These are phyloP conservation scores for Ceratobasidium sp. DNA, from an alignment of 1,284 basidiomycete genomes.

Conservation along the genomic window DNA sequence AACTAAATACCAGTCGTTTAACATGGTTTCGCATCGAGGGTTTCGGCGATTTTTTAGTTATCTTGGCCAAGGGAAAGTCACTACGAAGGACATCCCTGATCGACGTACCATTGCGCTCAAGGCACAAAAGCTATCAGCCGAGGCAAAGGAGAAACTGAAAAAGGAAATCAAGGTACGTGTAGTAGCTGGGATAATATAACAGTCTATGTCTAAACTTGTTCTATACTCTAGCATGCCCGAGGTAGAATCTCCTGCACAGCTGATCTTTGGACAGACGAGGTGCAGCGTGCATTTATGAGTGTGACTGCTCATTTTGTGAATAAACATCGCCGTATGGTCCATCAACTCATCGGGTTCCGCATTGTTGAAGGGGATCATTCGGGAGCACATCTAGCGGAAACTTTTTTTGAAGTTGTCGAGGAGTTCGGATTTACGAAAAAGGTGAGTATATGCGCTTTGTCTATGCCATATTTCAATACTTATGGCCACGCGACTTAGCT, in stretches of 20 bases:
- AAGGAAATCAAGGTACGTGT: slow-evolving; percentile 43
- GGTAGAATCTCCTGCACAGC: slow-evolving; percentile 48
- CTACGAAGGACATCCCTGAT: slow-evolving; percentile 45
- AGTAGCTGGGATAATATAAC: neutral
- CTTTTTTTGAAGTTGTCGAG: slow-evolving; percentile 33
- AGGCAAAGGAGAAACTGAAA: slow-evolving; percentile 20
- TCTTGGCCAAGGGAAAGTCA: slow-evolving; percentile 24
- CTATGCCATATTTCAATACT: neutral
- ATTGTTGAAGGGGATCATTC: slow-evolving; percentile 35
- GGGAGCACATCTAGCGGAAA: slow-evolving; percentile 38
- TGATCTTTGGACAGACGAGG: slow-evolving; percentile 46
- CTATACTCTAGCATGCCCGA: slow-evolving; percentile 14
- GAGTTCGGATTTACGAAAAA: slow-evolving; percentile 22
- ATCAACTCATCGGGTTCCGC: slow-evolving; percentile 42
- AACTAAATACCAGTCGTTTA: slow-evolving; percentile 37
- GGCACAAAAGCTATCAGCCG: slow-evolving; percentile 12
- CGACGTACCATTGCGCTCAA: slow-evolving; percentile 4
- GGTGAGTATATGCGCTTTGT: slow-evolving; percentile 2
- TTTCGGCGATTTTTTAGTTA: slow-evolving; percentile 46
- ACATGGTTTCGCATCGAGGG: slow-evolving; percentile 44
- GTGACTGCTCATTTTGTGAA: slow-evolving; percentile 47
- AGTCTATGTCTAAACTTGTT: neutral
- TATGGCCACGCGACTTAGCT: slow-evolving; percentile 1
- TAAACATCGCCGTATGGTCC: neutral
- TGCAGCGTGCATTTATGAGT: slow-evolving; percentile 40